A percentile compares a stretch with the other conserved stretches of the same genome.
Conservation (phyloP, 2,329 filamentous ascomycete genomes). For the Leptosphaerulina australis region DNA sequence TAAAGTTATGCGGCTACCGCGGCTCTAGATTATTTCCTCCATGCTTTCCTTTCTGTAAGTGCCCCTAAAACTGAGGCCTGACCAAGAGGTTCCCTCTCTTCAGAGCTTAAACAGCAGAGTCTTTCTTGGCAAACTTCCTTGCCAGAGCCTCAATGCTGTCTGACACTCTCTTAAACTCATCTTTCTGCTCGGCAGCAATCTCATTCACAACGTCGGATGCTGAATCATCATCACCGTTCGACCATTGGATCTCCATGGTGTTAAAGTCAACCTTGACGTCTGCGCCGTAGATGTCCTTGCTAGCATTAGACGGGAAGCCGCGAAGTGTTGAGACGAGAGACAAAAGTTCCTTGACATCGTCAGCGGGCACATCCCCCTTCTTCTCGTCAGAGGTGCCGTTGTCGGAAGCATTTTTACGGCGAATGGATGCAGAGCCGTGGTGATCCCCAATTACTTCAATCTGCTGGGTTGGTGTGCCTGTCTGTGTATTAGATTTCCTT, state of each 20-base stretch:
- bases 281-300: conserved; percentile 50
- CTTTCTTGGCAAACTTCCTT: conserved; percentile 51
- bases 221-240: conserved; percentile 48
- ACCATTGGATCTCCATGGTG: conserved; percentile 53
- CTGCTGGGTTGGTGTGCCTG: conserved; percentile 32
- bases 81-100: not conserved
- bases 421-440: conserved; percentile 49
- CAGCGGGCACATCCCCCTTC: conserved; percentile 11
- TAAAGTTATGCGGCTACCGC: too few species aligned
- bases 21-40: too few species aligned
- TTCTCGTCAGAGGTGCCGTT: conserved; percentile 22
- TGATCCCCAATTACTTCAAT: conserved; percentile 52
- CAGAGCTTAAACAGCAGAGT: conserved; percentile 40
- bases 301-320: conserved; percentile 49
- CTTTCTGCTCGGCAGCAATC: conserved; percentile 50
- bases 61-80: not conserved
- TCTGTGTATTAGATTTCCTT: conserved; percentile 15
- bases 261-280: conserved; percentile 50
- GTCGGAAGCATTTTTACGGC: conserved; percentile 41
- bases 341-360: conserved; percentile 52
- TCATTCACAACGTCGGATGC: conserved; percentile 40
- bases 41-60: too few species aligned
- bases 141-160: conserved; percentile 52
- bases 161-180: conserved; percentile 52
- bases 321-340: conserved; percentile 47